These are phyloP conservation scores for Ajuga chamaepitys DNA, from an alignment of 257 asterid species.

Conservation along the genomic window DNA sequence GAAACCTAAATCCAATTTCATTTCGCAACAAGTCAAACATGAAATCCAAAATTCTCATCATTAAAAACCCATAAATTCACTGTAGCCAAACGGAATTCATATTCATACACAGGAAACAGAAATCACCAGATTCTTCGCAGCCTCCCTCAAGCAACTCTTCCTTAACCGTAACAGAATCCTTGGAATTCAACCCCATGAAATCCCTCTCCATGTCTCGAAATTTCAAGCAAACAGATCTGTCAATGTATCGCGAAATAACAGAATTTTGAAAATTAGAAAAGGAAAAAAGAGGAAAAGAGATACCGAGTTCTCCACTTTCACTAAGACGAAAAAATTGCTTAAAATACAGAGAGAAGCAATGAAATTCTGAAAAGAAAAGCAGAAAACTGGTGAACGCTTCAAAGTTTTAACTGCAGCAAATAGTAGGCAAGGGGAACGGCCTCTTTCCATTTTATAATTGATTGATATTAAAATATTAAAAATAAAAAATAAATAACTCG, in stretches of 20 bases:
- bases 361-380: neutral
- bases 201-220: conserved; percentile 65
- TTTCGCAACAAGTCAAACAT: neutral
- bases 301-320: neutral
- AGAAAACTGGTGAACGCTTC: conserved; percentile 15
- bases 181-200: conserved; percentile 57
- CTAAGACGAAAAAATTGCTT: conserved; percentile 2
- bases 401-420: conserved; percentile 18
- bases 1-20: conserved; percentile 5
- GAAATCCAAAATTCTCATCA: neutral
- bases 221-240: neutral
- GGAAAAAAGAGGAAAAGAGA: neutral
- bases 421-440: neutral
- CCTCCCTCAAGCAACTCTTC: conserved; percentile 47
- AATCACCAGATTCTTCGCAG: conserved; percentile 45
- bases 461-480: no score
- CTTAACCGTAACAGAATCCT: conserved; percentile 40
- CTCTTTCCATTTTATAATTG: neutral
- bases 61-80: neutral
- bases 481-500: no score
- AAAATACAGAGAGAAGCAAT: neutral
- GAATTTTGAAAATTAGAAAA: neutral
- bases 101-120: conserved; percentile 11
- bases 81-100: neutral
- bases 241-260: neutral